Percentiles rank a stretch among this genome's conserved stretches.
These are phyloP conservation scores for Abelmoschus esculentus DNA, from an alignment of 345 rosid species.

Conservation along the genomic window DNA sequence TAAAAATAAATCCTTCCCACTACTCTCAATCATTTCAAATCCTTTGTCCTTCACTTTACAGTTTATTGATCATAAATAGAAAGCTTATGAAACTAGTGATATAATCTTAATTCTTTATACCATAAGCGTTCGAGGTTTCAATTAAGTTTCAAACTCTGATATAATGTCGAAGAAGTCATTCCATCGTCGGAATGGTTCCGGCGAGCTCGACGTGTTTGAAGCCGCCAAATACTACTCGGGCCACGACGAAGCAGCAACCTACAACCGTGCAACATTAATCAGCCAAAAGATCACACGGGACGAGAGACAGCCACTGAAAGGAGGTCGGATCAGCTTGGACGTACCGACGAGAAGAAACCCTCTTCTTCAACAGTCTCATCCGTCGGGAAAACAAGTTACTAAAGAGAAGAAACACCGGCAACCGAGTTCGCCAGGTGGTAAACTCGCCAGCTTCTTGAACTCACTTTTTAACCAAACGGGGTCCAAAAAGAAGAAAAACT, in stretches of 20 bases:
- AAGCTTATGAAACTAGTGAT: background rate
- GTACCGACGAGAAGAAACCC: slow-evolving; percentile 30
- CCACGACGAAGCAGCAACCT: slow-evolving; percentile 31
- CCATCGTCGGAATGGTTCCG: slow-evolving; percentile 50
- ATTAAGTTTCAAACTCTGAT: slow-evolving; percentile 36
- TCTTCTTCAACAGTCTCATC: slow-evolving; percentile 29
- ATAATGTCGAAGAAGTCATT: slow-evolving; percentile 38
- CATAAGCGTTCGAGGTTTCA: background rate
- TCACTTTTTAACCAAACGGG: slow-evolving; percentile 70
- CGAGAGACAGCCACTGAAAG: slow-evolving; percentile 39
- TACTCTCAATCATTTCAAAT: slow-evolving; percentile 46
- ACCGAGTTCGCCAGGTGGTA: slow-evolving; percentile 89
- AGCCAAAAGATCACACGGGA: slow-evolving; percentile 38
- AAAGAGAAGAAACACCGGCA: slow-evolving; percentile 56
- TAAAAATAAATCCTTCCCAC: too few species aligned
- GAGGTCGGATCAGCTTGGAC: slow-evolving; percentile 65
- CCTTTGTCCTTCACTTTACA: slow-evolving; percentile 17
- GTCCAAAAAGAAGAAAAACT: slow-evolving; percentile 65
- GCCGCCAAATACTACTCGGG: slow-evolving; percentile 82
- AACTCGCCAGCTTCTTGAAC: slow-evolving; percentile 82
- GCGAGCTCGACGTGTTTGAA: slow-evolving; percentile 85
- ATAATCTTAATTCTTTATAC: background rate
- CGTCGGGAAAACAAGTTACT: slow-evolving; percentile 33
- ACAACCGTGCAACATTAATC: background rate
- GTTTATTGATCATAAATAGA: background rate